A percentile compares a stretch with the other conserved stretches of the same genome.
Conservation (phyloP, 305 asterid genomes). For the Salvia sclarea region DNA sequence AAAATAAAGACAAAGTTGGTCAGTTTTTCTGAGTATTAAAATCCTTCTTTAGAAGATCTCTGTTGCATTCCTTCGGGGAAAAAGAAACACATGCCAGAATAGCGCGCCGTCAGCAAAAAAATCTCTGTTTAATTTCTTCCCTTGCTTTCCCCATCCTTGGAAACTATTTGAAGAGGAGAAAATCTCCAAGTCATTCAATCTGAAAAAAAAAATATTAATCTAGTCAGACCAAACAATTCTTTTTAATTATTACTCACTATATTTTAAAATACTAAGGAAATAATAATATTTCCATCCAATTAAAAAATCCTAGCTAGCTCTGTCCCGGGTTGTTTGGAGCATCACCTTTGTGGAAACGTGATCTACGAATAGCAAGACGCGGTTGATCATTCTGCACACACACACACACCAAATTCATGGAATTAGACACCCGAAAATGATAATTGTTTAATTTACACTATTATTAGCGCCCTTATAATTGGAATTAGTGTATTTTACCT, state of each 20-base stretch:
- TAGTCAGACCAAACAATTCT: too few relatives aligned
- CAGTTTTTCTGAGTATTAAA: background rate
- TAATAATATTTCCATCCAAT: too few relatives aligned
- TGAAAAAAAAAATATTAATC: background rate
- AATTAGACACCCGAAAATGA: too few relatives aligned
- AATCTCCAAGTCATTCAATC: conserved; percentile 25
- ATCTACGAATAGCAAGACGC: conserved; percentile 48
- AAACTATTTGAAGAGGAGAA: background rate
- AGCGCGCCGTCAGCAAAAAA: background rate
- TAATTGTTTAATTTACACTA: too few relatives aligned
- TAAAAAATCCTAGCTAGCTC: too few relatives aligned
- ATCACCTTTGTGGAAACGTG: conserved; percentile 65
- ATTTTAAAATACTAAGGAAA: too few relatives aligned
- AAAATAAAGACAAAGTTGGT: background rate
- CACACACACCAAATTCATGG: background rate
- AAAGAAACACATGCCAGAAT: background rate
- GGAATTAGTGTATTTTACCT: too few relatives aligned
- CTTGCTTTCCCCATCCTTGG: background rate
- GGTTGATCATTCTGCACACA: conserved; percentile 38
- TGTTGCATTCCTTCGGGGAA: background rate
- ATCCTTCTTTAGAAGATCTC: conserved; percentile 19
- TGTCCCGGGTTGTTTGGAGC: too few relatives aligned
- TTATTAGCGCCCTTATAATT: too few relatives aligned
- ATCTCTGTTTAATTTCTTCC: too few relatives aligned
- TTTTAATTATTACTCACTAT: too few relatives aligned